Conservation (phyloP, 1,284 basidiomycete species). For the Porogramme epimiltina region DNA sequence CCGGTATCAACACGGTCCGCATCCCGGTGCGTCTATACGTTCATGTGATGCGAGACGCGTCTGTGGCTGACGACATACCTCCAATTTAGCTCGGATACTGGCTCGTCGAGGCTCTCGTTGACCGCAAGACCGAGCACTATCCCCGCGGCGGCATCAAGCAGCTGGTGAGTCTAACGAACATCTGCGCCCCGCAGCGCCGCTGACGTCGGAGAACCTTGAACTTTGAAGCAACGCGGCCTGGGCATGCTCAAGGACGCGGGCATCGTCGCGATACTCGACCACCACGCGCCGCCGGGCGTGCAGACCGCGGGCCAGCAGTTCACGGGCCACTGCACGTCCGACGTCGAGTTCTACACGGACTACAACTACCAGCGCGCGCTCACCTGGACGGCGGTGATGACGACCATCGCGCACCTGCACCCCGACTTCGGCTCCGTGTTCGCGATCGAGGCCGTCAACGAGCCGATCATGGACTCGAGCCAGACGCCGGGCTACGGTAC, state of each 20-base stretch:
- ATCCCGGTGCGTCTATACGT: constrained; percentile 60
- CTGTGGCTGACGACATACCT: too few relatives aligned
- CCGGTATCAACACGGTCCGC: constrained; percentile 73
- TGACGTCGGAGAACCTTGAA: too few relatives aligned
- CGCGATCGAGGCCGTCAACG: constrained; percentile 75
- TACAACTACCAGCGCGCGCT: constrained; percentile 76
- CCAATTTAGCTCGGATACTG: constrained; percentile 74
- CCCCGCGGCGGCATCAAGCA: constrained; percentile 68
- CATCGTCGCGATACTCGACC: constrained; percentile 70
- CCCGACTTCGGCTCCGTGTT: constrained; percentile 67
- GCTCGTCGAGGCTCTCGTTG: constrained; percentile 73
- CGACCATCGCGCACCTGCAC: constrained; percentile 67
- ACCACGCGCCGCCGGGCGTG: constrained; percentile 78
- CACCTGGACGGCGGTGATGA: constrained; percentile 79
- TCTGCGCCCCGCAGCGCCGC: too few relatives aligned
- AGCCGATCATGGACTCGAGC: constrained; percentile 68
- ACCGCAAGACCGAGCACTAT: constrained; percentile 61
- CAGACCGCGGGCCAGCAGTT: constrained; percentile 61
- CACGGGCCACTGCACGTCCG: constrained; percentile 69
- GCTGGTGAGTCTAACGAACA: constrained; percentile 44
- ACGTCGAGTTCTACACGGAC: constrained; percentile 73
- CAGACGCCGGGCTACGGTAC: constrained; percentile 68
- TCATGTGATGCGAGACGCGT: neutral
- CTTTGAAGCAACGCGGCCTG: constrained; percentile 67
- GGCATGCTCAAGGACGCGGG: constrained; percentile 58